Base-by-base conservation (phyloP, 2,329 filamentous ascomycete genomes). In the Pseudogymnoascus sp. region DNA sequence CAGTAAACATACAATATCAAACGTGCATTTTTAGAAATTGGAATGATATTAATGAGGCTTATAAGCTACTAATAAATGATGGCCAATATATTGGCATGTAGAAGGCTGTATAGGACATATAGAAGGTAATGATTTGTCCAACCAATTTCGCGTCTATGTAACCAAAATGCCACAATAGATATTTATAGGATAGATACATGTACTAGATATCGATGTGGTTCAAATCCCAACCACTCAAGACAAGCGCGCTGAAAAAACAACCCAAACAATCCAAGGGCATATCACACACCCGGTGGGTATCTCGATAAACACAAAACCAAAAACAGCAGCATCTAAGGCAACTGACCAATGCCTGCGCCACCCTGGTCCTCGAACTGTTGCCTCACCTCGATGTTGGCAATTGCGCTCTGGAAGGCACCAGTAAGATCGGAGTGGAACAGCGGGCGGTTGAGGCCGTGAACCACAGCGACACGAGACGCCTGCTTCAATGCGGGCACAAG, bases 401-500 rank as follows among this genome's bases (percentile, higher is more conserved):
- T 84, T 2, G 92, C 93, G 69, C 88, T 91, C 74, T 97, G 90
- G 68, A 97, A 76, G 6, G 94, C 94, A 70, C 87, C 92, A 3
- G 91, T 94, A 60, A 97, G 77, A 73, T 97, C 94, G 61, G 96
- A 84, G 72, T 99, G 94, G 83, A 99, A 97, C 68, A 97, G 83
- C 4, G 94, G 93, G 68, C 90, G 79, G 74, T 96, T 94, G 66
- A 95, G 78, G n/a, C 93, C 90, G 67, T 92, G 88, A 14, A 97
- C 86, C 4, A 90, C 82, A 1, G 89, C 87, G 29, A 83, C 75
- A 68, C 72, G 76, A 64, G 66, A 72, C 29, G 66, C 68, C 72
- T 81, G 68, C 78, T 81, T 70, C 49, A 55, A 19, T 29, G 33
- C 29, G 49, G 49, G 26, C 29, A 55, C 49, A 55, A 80, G 35